Evolutionary conservation across 2,329 filamentous ascomycete genomes (phyloP).

Genomic region (Paracorniculantispora psalliotae): DNA sequence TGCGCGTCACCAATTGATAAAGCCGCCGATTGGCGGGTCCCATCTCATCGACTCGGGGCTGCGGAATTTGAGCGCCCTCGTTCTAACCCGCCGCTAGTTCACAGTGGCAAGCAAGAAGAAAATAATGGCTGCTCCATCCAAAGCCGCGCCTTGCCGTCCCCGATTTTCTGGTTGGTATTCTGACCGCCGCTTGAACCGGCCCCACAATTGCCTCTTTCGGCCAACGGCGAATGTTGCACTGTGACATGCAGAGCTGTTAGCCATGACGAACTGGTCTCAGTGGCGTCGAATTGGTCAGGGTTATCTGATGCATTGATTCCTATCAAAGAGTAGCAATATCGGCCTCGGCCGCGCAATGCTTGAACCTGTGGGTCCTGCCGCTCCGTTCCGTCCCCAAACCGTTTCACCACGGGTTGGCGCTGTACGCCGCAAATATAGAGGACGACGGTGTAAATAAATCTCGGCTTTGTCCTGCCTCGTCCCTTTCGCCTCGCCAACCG

Average conservation of each 20-base stretch:
- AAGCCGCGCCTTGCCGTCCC: constrained; percentile 10
- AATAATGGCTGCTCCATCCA: neutral
- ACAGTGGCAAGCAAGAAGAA: no score
- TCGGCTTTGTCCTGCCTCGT: no score
- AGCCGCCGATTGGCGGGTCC: constrained; percentile 3
- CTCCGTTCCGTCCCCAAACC: no score
- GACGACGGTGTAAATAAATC: no score
- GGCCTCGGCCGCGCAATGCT: no score
- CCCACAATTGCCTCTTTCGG: neutral
- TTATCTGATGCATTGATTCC: no score
- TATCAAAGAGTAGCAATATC: no score
- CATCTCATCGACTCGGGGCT: neutral
- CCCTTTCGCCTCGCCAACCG: no score
- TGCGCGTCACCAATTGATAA: neutral
- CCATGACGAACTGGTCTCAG: neutral
- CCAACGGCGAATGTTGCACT: neutral
- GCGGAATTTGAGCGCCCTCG: constrained; percentile 2
- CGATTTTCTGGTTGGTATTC: neutral
- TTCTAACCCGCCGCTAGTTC: neutral
- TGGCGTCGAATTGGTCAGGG: no score
- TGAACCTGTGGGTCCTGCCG: no score
- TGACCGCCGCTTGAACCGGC: neutral
- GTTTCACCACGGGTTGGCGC: no score
- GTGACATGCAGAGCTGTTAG: neutral
- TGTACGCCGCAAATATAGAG: no score